Evolutionary conservation across 208 protist genomes (phyloP), one percentile per base, ranked within the genome.

Genomic region (Trypanosoma mega): DNA sequence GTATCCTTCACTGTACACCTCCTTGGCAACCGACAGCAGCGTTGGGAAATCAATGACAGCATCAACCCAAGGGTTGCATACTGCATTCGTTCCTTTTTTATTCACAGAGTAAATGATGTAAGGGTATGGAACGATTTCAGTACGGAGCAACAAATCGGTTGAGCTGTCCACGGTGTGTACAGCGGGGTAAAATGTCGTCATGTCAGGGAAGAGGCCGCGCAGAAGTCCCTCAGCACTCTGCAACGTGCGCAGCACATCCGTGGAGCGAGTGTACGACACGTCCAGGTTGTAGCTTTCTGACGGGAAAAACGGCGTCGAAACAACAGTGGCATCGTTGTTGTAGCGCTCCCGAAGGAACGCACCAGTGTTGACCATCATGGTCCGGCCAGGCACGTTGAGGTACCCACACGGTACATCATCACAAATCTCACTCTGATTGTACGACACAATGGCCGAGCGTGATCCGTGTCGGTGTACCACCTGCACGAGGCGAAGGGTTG

Each of bases 381-480:
- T 31, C 59, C 69, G 52, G 1, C 76, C 76, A 2, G 33, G 47
- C 7, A 6, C 23, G 41, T 78, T 82, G 20, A 82, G 68, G 29
- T 69, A 56, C 14, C 76, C 76, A 53, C 76, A 82, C 18, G 68
- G 63, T 31, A 59, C 70, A 30, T 54, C 47, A 24, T 61, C 70
- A 43, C 76, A 82, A 48, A 82, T 72, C 8, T 54, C n/a, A n/a
- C 41, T 69, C 34, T 68, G 7, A 53, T 82, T 82, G 63, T 78
- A 66, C 2, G 59, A 53, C 23, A 73, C 68, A 30, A 73, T 27
- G 27, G 76, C 30, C 7, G 66, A 74, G 18, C 76, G 71, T 6
- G 76, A 47, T 18, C 76, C 76, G 51, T 82, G 76, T 33, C 76
- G 76, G 49, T 82, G 76, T 9, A 82, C 30, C 41, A 82, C 24